Base-by-base conservation (phyloP, 148 eudicot genomes). In the Nepenthes mirabilis region DNA sequence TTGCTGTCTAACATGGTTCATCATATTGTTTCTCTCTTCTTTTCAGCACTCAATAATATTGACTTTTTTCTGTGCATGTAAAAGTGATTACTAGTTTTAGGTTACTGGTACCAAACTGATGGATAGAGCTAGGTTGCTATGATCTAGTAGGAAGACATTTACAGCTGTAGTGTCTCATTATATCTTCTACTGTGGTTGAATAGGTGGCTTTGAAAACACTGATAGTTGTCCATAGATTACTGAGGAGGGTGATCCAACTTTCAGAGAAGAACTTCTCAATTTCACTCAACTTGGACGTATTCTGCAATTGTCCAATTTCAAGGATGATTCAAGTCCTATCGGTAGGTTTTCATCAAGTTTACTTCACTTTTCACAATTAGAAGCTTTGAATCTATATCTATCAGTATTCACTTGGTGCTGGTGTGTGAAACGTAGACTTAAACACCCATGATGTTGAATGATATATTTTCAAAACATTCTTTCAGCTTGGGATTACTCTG, bases 161-260 rank as follows among this genome's bases (percentile, higher is more conserved):
- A n/a, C n/a, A n/a, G n/a, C n/a, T n/a, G n/a, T n/a, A n/a, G n/a
- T n/a, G n/a, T n/a, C n/a, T n/a, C n/a, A n/a, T 55, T 32, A 12
- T 55, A 33, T 1, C 8, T 2, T 9, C 35, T 11, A 52, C 58
- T 63, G 49, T 12, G 74, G 35, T 35, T 71, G 61, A 57, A 75
- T 83, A 93, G 98, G 98, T 93, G 69, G 98, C 98, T 36, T 69
- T 93, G 72, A 93, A 93, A 71, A 86, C 96, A 10, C 66, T 93
- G 59, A 82, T 93, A 72, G 98, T 93, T 67, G 75, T 93, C 47
- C 98, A 93, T 65, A 79, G 96, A 66, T 55, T 86, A 32, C 62
- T 93, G 70, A 79, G 98, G 98, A 93, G 69, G 96, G 98, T 68
- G 98, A 93, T 79, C 96, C 96, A 53, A 88, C 96, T 52, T 93